phyloP scores from a whole-genome alignment of 257 asterid genomes.

The Verbascum thapsus region DNA sequence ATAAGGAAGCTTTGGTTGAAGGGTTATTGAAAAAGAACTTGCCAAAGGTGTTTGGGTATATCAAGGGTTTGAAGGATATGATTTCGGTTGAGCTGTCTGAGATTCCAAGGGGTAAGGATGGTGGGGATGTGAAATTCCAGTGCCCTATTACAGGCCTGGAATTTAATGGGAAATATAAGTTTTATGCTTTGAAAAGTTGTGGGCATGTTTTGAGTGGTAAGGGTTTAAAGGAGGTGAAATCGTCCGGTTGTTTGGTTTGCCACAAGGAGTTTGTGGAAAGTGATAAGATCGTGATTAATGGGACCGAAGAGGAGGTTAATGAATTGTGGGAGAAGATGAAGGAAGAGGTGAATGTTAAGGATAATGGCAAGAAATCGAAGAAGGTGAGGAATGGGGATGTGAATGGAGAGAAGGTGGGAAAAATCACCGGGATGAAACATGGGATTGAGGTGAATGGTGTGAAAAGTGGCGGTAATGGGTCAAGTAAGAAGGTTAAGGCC shows the following conservation, averaged over 20 bases:
- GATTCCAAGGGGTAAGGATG: conserved; percentile 49
- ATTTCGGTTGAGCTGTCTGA: conserved; percentile 55
- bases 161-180: conserved; percentile 77
- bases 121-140: conserved; percentile 53
- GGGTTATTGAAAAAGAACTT: conserved; percentile 76
- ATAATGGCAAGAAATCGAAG: conserved; percentile 59
- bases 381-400: conserved; percentile 51
- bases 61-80: conserved; percentile 96
- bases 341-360: conserved; percentile 52
- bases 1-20: conserved; percentile 86
- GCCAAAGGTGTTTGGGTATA: conserved; percentile 78
- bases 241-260: conserved; percentile 73
- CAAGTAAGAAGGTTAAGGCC: conserved; percentile 66
- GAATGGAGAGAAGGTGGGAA: conserved; percentile 42
- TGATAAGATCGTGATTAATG: conserved; percentile 81
- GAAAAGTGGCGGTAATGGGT: conserved; percentile 42
- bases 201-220: conserved; percentile 91
- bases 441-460: conserved; percentile 47
- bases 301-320: conserved; percentile 81
- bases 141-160: conserved; percentile 82
- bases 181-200: conserved; percentile 64
- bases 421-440: conserved; percentile 64
- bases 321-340: conserved; percentile 70
- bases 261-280: conserved; percentile 65
- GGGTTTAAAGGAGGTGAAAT: conserved; percentile 88